Evolutionary conservation across 805 yeast genomes (phyloP).

Genomic region (Zygosaccharomyces pseudorouxii): DNA sequence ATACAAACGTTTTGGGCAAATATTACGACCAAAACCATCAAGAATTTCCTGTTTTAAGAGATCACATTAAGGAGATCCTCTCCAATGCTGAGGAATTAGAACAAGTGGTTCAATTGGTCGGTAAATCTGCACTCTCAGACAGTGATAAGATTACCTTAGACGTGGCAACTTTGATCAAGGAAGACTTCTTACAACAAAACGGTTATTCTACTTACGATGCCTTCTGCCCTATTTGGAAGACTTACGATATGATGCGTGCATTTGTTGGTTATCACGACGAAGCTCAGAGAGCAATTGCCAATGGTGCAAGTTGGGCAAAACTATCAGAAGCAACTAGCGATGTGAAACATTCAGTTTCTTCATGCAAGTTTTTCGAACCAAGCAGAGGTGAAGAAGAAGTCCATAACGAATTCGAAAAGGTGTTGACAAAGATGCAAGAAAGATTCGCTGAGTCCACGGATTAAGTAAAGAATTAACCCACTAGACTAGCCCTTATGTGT

Average conservation of each 20-base stretch:
- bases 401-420: conserved; percentile 68
- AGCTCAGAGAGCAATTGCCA: conserved; percentile 93
- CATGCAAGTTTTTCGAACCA: conserved; percentile 95
- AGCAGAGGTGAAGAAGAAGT: conserved; percentile 80
- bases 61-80: conserved; percentile 87
- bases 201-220: conserved; percentile 98
- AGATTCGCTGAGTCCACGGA: conserved; percentile 95
- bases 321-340: conserved; percentile 84
- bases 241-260: conserved; percentile 95
- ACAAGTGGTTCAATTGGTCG: conserved; percentile 98
- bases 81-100: conserved; percentile 97
- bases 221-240: conserved; percentile 99
- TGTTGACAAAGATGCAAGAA: conserved; percentile 73
- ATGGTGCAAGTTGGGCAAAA: conserved; percentile 93
- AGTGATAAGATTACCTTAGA: conserved; percentile 95
- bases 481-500: background rate
- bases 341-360: conserved; percentile 87
- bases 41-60: conserved; percentile 86
- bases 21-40: conserved; percentile 84
- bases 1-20: conserved; percentile 79
- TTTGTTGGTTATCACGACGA: conserved; percentile 90
- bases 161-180: conserved; percentile 86
- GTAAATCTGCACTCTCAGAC: conserved; percentile 96
- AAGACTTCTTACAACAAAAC: conserved; percentile 98
- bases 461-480: conserved; percentile 35